Evolutionary conservation across 192 early-diverging fungal species (phyloP), one percentile per base, ranked within the genome.

Genomic region (Podila minutissima): DNA sequence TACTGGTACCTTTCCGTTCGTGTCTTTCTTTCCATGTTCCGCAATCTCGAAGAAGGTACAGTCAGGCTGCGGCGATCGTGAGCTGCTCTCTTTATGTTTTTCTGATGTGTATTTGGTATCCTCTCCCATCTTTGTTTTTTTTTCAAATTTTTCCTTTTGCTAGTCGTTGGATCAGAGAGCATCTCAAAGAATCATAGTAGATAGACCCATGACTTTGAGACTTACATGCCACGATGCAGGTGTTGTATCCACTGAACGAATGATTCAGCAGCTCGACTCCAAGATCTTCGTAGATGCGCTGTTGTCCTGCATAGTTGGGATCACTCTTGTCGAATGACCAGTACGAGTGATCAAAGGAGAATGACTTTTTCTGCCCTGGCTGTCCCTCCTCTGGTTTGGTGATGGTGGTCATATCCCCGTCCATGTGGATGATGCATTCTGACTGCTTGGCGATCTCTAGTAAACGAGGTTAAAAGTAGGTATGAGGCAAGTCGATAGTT

Each of bases 221-320:
- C 87, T 86, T 90, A 92, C 89, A 98, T 17, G 97, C 97, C 82
- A 98, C 97, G 49, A 98, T 91, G 84, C 95, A 97, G 51, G 90
- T 92, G 82, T 98, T 96, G 83, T 96, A 98, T 29, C 97, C 97
- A 20, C 87, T 88, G 60, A 98, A 91, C 4, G 96, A 92, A 71
- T 97, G 96, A 60, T 93, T 89, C 5, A 97, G 85, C 24, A 98
- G 74, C 15, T 94, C 91, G 32, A 82, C 83, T 9, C 95, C 95
- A 22, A 96, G 86, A 46, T 92, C 91, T 35, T 88, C 85, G 76
- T 94, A 98, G 28, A 98, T 88, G 2, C 67, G 83, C 67, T 90
- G 73, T 69, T 97, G 96, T 64, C 89, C 88, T 53, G 95, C 95
- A 66, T 89, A 92, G 37, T 82, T 68, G 1, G 89, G 71, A 55